Conservation (phyloP, 768 basidiomycete species). For the Suillus sp. region DNA sequence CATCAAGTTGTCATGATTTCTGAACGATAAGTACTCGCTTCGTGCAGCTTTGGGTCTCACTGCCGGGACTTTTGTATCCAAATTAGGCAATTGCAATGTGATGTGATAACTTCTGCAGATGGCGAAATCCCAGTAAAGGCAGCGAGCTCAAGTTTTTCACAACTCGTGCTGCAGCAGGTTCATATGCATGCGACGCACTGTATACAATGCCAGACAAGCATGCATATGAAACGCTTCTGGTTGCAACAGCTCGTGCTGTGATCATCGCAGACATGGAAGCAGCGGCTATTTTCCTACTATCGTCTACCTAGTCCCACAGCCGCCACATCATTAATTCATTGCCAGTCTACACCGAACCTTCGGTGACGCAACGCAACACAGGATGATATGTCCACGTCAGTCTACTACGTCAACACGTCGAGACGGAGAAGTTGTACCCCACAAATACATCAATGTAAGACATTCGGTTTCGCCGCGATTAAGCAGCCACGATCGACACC, state of each 20-base stretch:
- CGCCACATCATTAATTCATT: too few relatives aligned
- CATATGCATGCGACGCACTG: background rate
- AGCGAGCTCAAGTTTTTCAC: too few relatives aligned
- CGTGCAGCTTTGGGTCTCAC: too few relatives aligned
- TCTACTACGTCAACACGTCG: background rate
- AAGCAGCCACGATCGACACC: background rate
- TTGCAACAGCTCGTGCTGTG: background rate
- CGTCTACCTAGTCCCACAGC: background rate
- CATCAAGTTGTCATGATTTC: background rate
- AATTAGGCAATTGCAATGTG: too few relatives aligned
- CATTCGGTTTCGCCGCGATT: background rate
- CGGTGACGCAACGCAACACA: background rate
- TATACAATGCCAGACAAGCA: background rate
- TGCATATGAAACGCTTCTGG: background rate
- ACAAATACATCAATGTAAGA: background rate
- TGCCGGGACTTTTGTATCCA: too few relatives aligned
- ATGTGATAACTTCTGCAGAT: too few relatives aligned
- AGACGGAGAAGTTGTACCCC: background rate
- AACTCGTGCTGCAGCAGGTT: background rate
- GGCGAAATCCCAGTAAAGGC: too few relatives aligned
- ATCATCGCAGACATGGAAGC: background rate
- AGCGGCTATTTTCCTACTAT: background rate
- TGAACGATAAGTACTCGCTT: background rate
- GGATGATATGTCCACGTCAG: background rate
- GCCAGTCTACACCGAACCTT: too few relatives aligned